These are phyloP conservation scores for Alternaria tenuissima DNA, from an alignment of 2,329 filamentous ascomycete genomes.

Conservation along the genomic window DNA sequence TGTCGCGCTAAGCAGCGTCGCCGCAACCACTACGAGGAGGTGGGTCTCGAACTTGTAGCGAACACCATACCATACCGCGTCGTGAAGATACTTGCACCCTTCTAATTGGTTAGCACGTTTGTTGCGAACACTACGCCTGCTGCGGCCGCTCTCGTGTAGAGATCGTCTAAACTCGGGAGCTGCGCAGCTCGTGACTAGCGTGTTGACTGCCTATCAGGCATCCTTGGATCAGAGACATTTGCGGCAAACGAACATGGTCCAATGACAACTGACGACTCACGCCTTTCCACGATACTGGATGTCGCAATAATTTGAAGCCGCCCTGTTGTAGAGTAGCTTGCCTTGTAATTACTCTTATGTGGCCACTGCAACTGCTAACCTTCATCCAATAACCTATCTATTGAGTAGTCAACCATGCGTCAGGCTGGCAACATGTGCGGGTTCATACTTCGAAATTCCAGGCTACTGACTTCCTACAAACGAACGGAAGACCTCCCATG, in stretches of 20 bases:
- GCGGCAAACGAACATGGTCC: neutral
- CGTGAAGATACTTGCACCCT: neutral
- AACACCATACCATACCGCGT: neutral
- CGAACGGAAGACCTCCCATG: neutral
- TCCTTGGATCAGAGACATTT: neutral
- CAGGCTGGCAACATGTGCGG: neutral
- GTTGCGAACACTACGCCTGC: too few relatives aligned
- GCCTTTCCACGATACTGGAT: neutral
- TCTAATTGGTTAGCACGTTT: neutral
- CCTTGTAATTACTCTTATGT: neutral
- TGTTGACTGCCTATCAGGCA: neutral
- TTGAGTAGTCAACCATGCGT: neutral
- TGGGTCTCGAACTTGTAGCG: neutral
- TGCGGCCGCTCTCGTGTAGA: neutral
- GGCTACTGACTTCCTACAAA: neutral
- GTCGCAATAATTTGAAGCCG: neutral
- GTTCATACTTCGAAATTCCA: neutral
- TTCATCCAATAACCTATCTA: neutral
- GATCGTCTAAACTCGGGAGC: neutral
- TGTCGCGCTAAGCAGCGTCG: conserved; percentile 14
- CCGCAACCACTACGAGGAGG: neutral
- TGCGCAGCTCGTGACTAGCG: neutral
- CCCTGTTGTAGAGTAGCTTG: neutral
- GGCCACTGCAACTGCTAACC: neutral
- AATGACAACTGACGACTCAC: neutral